A percentile compares a stretch with the other conserved stretches of the same genome.
Evolutionary conservation across 768 basidiomycete genomes (phyloP).

Genomic region (Ramaria sp.): DNA sequence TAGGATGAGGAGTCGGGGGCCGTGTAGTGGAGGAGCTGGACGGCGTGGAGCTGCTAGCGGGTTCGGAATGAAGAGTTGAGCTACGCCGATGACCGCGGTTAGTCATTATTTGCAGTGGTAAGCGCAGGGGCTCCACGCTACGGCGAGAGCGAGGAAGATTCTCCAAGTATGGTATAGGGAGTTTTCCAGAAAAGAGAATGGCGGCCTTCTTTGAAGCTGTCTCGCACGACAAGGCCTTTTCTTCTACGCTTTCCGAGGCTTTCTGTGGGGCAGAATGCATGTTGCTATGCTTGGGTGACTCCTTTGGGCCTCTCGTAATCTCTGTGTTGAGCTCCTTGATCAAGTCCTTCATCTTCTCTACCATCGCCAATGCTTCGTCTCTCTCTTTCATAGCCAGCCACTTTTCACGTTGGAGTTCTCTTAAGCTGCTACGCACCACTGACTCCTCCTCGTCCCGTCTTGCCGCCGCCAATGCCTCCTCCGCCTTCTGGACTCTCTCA

Average conservation of each 20-base stretch:
- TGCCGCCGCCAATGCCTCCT: slow-evolving; percentile 22
- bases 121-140: slow-evolving; percentile 6
- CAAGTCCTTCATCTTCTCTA: slow-evolving; percentile 26
- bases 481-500: slow-evolving; percentile 25
- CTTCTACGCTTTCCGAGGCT: not conserved
- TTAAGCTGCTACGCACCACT: slow-evolving; percentile 21
- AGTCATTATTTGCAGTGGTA: not conserved
- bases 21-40: not conserved
- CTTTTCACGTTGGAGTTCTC: slow-evolving; percentile 31
- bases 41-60: not conserved
- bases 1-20: not conserved
- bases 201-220: slow-evolving; percentile 1
- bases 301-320: not conserved
- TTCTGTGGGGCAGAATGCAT: not conserved
- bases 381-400: slow-evolving; percentile 37
- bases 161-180: slow-evolving; percentile 1
- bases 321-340: slow-evolving; percentile 22
- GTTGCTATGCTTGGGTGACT: not conserved
- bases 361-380: slow-evolving; percentile 23
- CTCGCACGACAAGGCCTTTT: not conserved
- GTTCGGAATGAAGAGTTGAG: not conserved
- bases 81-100: not conserved
- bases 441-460: slow-evolving; percentile 28
- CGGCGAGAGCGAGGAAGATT: slow-evolving; percentile 6
- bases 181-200: slow-evolving; percentile 1